Conservation (phyloP, 192 early-diverging fungal genomes). For the Coemansia sp. region DNA sequence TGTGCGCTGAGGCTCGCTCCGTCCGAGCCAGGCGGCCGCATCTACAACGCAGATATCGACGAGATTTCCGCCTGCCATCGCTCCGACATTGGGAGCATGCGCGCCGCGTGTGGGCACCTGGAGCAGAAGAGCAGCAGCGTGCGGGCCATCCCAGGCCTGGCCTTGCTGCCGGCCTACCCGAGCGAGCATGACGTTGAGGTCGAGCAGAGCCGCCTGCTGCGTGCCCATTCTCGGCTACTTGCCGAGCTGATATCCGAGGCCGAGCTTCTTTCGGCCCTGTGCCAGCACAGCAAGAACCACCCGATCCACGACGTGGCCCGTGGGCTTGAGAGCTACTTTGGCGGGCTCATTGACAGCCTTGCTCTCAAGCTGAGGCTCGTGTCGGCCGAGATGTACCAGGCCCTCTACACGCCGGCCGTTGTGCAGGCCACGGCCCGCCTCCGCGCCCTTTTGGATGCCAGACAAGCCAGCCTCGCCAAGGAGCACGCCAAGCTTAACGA, state of each 20-base stretch:
- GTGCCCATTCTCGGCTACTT: constrained; percentile 25
- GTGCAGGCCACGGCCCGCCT: constrained; percentile 23
- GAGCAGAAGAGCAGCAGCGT: constrained; percentile 23
- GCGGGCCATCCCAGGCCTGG: constrained; percentile 12
- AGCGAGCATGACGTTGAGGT: constrained; percentile 4
- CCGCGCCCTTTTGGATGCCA: constrained; percentile 6
- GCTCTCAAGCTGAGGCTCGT: constrained; percentile 40
- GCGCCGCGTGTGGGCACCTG: constrained; percentile 5
- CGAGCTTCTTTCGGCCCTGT: constrained; percentile 20
- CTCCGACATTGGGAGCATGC: no score
- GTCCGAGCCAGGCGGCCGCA: neutral
- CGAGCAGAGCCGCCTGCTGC: constrained; percentile 28
- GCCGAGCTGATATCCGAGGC: constrained; percentile 27
- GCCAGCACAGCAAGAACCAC: constrained; percentile 15
- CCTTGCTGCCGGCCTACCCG: neutral
- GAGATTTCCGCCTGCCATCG: neutral
- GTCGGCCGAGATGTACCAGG: constrained; percentile 40
- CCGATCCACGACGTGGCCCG: constrained; percentile 31
- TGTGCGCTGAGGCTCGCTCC: constrained; percentile 8
- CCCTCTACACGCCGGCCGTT: constrained; percentile 35
- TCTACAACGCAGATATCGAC: neutral
- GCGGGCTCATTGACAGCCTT: constrained; percentile 46
- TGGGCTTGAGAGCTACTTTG: constrained; percentile 49
- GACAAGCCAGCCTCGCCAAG: constrained; percentile 20
- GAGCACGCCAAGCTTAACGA: constrained; percentile 42